phyloP scores from a whole-genome alignment of 2,329 filamentous ascomycete genomes.

The Aspergillus awamori region DNA sequence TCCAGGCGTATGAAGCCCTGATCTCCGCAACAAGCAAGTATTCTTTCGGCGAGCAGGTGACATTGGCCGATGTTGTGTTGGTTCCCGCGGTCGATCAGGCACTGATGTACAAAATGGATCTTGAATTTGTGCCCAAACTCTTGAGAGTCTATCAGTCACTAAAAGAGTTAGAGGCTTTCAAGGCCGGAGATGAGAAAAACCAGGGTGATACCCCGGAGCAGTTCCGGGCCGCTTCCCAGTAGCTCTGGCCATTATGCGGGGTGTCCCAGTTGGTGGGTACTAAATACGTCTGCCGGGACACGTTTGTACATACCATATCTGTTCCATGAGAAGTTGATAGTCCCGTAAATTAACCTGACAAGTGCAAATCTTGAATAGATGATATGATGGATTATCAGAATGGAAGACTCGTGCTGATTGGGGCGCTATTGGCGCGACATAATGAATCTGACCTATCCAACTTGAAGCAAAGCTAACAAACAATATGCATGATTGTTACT shows the following conservation, averaged over 20 bases:
- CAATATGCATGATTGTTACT: background rate
- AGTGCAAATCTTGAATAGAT: too few relatives aligned
- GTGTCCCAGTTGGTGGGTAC: background rate
- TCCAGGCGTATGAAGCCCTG: background rate
- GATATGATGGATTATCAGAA: background rate
- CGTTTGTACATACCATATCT: background rate
- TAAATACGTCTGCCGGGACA: background rate
- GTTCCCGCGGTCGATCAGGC: slow-evolving; percentile 5
- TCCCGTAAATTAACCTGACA: background rate
- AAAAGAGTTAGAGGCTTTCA: background rate
- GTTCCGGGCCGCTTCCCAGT: background rate
- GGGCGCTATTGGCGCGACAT: background rate
- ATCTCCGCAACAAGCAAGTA: background rate
- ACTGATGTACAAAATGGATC: background rate
- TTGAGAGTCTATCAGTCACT: background rate
- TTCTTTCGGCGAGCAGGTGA: background rate
- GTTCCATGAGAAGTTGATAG: background rate
- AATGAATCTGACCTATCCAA: background rate
- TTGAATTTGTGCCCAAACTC: background rate
- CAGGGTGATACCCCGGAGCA: slow-evolving; percentile 9
- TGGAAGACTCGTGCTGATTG: background rate
- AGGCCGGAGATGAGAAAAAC: background rate
- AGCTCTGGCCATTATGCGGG: background rate
- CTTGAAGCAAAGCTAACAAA: background rate
- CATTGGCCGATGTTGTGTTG: slow-evolving; percentile 1